Conservation (phyloP, 305 asterid species). For the Fraxinus dipetala region DNA sequence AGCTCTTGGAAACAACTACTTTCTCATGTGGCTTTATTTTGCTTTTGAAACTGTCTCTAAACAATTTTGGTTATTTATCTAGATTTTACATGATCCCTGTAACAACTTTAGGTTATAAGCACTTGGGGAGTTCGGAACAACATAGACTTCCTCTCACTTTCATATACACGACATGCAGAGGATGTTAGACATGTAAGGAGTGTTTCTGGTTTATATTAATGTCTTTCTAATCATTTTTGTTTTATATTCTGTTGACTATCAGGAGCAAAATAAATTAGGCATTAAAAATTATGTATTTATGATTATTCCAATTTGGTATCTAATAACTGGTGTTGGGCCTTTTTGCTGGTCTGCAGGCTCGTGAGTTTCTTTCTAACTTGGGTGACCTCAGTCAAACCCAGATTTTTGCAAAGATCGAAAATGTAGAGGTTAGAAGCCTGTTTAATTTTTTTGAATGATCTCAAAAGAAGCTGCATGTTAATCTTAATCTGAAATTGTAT, state of each 20-base stretch:
- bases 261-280: conserved; percentile 2
- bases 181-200: conserved; percentile 69
- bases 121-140: conserved; percentile 79
- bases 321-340: background rate
- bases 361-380: conserved; percentile 68
- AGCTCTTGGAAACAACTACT: background rate
- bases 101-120: conserved; percentile 56
- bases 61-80: background rate
- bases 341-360: conserved; percentile 52
- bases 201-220: conserved; percentile 8
- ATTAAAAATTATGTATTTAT: background rate
- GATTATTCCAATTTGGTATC: background rate
- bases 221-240: background rate
- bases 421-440: conserved; percentile 62
- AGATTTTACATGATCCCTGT: conserved; percentile 18
- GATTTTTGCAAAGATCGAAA: conserved; percentile 82
- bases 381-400: conserved; percentile 74
- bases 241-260: conserved; percentile 4
- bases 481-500: background rate
- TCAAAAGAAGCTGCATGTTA: conserved; percentile 10
- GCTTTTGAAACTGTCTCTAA: background rate
- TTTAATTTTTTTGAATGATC: conserved; percentile 1
- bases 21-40: background rate
- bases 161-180: conserved; percentile 73
- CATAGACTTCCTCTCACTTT: conserved; percentile 79